A percentile compares a stretch with the other conserved stretches of the same genome.
Conservation (phyloP, 208 protist genomes). For the Vickermania ingenoplastis region DNA sequence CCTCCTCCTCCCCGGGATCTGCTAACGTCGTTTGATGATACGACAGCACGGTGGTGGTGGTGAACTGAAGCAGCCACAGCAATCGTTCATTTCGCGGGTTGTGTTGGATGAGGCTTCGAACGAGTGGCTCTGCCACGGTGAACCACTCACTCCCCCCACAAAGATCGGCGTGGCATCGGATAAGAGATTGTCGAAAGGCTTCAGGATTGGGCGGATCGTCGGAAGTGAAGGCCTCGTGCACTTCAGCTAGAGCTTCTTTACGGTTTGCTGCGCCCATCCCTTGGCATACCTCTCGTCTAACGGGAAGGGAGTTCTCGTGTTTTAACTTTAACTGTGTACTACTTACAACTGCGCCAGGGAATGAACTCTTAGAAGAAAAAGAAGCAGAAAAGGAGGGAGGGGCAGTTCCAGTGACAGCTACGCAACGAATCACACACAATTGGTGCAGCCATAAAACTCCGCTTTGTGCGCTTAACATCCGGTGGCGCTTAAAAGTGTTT, state of each 20-base stretch:
- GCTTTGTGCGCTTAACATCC: too few relatives aligned
- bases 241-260: constrained; percentile 53
- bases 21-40: constrained; percentile 1
- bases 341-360: too few relatives aligned
- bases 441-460: too few relatives aligned
- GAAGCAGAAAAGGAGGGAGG: too few relatives aligned
- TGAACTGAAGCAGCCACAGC: constrained; percentile 49
- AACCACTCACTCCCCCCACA: constrained; percentile 41
- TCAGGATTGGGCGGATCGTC: constrained; percentile 21
- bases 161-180: constrained; percentile 20
- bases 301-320: too few relatives aligned
- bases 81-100: constrained; percentile 21
- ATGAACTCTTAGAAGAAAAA: too few relatives aligned
- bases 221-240: constrained; percentile 16
- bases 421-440: too few relatives aligned
- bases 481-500: too few relatives aligned
- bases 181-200: constrained; percentile 24
- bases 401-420: too few relatives aligned
- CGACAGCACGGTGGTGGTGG: constrained; percentile 17
- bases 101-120: constrained; percentile 4
- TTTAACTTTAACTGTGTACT: too few relatives aligned
- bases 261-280: constrained; percentile 29
- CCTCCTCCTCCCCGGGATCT: too few relatives aligned
- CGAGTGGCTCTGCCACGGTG: constrained; percentile 27
- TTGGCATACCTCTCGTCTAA: constrained; percentile 1